Evolutionary conservation across 768 basidiomycete species (phyloP).

Genomic region (Ramaria sp.): DNA sequence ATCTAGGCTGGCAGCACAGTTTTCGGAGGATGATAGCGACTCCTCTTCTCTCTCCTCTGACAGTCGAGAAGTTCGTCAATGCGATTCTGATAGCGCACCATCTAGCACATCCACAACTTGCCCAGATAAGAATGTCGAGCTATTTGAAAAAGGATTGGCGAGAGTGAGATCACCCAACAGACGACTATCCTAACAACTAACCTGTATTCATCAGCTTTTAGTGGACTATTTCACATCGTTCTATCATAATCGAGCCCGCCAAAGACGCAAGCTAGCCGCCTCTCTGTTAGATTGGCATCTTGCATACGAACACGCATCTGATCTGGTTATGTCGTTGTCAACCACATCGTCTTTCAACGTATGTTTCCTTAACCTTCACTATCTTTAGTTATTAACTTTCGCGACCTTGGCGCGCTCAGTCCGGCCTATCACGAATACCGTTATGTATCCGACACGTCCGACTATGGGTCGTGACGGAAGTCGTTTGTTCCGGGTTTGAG

Average conservation of each 20-base stretch:
- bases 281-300: conserved; percentile 56
- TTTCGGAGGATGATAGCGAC: not conserved
- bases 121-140: not conserved
- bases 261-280: conserved; percentile 55
- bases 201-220: conserved; percentile 34
- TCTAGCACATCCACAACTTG: not conserved
- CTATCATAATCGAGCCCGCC: conserved; percentile 61
- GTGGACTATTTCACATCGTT: conserved; percentile 46
- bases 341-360: not conserved
- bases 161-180: not conserved
- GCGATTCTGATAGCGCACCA: not conserved
- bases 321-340: not conserved
- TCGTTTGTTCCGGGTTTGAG: conserved; percentile 69
- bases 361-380: conserved; percentile 15
- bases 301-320: not conserved
- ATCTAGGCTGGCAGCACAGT: not conserved
- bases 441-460: conserved; percentile 46
- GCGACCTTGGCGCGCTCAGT: not conserved
- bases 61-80: not conserved
- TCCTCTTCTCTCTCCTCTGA: not conserved
- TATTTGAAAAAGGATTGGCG: conserved; percentile 9
- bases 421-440: conserved; percentile 29
- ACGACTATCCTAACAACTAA: not conserved
- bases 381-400: not conserved
- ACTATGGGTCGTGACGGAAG: conserved; percentile 48